phyloP scores from a whole-genome alignment of 192 early-diverging fungal genomes.

The Funneliformis mosseae region DNA sequence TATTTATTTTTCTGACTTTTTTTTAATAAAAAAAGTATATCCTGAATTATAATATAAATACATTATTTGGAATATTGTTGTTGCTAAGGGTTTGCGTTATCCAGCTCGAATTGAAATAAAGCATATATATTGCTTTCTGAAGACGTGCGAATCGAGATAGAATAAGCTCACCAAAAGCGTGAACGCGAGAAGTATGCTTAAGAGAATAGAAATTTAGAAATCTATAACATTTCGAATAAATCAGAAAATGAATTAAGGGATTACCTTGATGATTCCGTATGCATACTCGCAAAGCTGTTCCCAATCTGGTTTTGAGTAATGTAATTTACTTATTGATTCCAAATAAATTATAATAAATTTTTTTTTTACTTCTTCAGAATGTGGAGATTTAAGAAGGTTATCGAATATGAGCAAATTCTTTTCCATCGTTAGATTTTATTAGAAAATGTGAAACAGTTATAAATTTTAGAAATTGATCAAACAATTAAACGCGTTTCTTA shows the following conservation, averaged over 20 bases:
- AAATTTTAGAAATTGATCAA: background rate
- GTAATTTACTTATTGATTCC: background rate
- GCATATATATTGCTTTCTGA: background rate
- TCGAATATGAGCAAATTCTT: background rate
- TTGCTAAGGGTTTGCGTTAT: background rate
- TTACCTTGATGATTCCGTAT: background rate
- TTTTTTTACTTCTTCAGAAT: background rate
- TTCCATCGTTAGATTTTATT: background rate
- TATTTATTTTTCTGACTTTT: background rate
- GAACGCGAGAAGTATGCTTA: background rate
- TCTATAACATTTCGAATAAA: background rate
- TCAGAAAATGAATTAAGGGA: background rate
- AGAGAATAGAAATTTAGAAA: background rate
- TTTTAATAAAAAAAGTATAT: background rate
- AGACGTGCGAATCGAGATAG: background rate
- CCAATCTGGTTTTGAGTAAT: background rate
- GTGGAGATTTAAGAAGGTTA: background rate
- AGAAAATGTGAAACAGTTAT: background rate
- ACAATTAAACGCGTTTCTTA: background rate
- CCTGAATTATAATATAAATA: background rate
- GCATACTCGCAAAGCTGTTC: background rate
- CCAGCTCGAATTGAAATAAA: background rate
- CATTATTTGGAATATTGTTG: background rate
- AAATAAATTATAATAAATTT: background rate
- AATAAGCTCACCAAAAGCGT: background rate